phyloP scores from a whole-genome alignment of 108 stramenopile species.

The Stephanodiscus minutulus region DNA sequence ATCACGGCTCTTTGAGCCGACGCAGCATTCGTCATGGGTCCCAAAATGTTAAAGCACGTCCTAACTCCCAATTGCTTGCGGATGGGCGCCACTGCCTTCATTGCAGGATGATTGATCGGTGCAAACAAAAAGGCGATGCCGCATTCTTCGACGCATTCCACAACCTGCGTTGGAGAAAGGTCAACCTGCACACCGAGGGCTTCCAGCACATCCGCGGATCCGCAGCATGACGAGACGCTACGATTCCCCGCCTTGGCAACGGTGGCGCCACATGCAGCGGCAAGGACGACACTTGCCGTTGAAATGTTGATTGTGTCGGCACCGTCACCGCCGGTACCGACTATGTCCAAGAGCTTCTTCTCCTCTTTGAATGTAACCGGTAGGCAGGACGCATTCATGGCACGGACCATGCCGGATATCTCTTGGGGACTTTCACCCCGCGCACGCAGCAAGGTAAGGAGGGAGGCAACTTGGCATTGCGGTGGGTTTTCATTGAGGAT shows the following conservation, averaged over 20 bases:
- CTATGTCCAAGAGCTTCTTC: conserved; percentile 94
- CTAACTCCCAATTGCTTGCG: conserved; percentile 93
- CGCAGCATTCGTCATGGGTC: conserved; percentile 98
- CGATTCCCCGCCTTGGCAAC: conserved; percentile 98
- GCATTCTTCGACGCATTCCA: conserved; percentile 84
- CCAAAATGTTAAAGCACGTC: conserved; percentile 97
- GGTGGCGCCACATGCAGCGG: conserved; percentile 94
- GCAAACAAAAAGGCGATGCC: conserved; percentile 98
- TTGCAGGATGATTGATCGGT: conserved; percentile 97
- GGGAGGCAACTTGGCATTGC: conserved; percentile 84
- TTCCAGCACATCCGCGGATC: conserved; percentile 96
- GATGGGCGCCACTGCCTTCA: conserved; percentile 95
- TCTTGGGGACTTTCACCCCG: conserved; percentile 92
- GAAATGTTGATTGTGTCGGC: conserved; percentile 98
- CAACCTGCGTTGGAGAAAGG: conserved; percentile 84
- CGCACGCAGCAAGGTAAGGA: conserved; percentile 89
- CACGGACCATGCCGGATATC: conserved; percentile 95
- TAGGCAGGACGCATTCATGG: conserved; percentile 90
- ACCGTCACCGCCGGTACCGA: conserved; percentile 99
- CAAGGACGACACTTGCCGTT: conserved; percentile 92
- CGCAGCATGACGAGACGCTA: conserved; percentile 90
- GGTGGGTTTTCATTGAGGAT: conserved; percentile 62
- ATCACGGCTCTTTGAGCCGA: conserved; percentile 95
- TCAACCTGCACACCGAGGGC: conserved; percentile 94
- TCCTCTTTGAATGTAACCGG: conserved; percentile 60